Conservation (phyloP, 129 eudicot species). For the Pseudognaphalium luteoalbum region DNA sequence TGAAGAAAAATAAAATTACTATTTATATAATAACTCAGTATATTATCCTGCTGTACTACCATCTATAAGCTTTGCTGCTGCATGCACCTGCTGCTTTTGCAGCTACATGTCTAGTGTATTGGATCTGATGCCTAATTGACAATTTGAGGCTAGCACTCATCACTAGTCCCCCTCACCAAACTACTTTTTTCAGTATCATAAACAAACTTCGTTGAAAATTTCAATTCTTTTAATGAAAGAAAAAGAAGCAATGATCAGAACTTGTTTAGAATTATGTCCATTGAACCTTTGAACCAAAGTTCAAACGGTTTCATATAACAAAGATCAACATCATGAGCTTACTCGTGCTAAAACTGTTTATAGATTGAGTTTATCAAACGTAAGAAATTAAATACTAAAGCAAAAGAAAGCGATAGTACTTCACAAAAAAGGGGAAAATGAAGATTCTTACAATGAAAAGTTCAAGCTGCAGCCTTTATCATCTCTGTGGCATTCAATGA, state of each 20-base stretch:
- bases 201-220: neutral
- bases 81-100: conserved; percentile 10
- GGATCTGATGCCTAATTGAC: conserved; percentile 15
- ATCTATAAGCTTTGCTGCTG: conserved; percentile 8
- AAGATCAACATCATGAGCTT: neutral
- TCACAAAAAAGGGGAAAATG: neutral
- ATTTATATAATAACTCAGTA: neutral
- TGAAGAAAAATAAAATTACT: too few relatives aligned
- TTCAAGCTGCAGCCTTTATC: conserved; percentile 22
- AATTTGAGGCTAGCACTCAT: neutral
- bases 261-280: too few relatives aligned
- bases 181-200: conserved; percentile 3
- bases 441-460: conserved; percentile 22
- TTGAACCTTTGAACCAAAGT: too few relatives aligned
- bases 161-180: conserved; percentile 15
- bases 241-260: too few relatives aligned
- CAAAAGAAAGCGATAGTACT: neutral
- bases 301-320: neutral
- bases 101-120: conserved; percentile 14
- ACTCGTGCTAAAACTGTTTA: neutral
- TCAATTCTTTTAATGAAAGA: neutral
- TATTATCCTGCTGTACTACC: conserved; percentile 1
- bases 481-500: neutral
- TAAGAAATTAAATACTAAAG: neutral
- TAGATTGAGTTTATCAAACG: neutral